These are phyloP conservation scores for Citrullus amarus DNA, from an alignment of 306 rosid species.

Conservation along the genomic window DNA sequence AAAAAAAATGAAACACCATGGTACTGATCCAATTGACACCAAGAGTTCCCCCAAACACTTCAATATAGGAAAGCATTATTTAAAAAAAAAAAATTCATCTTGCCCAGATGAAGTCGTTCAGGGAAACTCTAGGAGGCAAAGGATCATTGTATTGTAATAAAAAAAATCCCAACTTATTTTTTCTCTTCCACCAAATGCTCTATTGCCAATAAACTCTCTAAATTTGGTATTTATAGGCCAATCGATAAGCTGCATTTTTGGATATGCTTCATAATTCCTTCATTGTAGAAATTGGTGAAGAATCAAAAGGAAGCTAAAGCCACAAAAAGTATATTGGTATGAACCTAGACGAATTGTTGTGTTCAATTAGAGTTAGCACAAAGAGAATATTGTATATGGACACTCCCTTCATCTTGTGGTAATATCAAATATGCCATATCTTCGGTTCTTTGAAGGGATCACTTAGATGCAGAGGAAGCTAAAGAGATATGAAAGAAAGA, in stretches of 20 bases:
- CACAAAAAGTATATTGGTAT: neutral
- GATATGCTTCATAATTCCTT: neutral
- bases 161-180: neutral
- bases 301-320: neutral
- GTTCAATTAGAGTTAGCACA: neutral
- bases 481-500: neutral
- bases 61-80: conserved; percentile 8
- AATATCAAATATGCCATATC: neutral
- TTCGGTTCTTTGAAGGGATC: neutral
- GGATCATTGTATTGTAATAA: neutral
- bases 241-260: neutral
- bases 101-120: conserved; percentile 16
- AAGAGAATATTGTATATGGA: neutral
- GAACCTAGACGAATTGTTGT: neutral
- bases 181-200: neutral
- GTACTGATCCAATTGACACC: conserved; percentile 7
- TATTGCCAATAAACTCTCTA: neutral
- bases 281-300: neutral
- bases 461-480: neutral
- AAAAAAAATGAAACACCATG: neutral
- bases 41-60: conserved; percentile 46
- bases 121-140: conserved; percentile 23
- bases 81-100: neutral
- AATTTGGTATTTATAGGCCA: neutral
- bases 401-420: neutral